These are phyloP conservation scores for Bisporella sp. DNA, from an alignment of 2,329 filamentous ascomycete species.

Conservation along the genomic window DNA sequence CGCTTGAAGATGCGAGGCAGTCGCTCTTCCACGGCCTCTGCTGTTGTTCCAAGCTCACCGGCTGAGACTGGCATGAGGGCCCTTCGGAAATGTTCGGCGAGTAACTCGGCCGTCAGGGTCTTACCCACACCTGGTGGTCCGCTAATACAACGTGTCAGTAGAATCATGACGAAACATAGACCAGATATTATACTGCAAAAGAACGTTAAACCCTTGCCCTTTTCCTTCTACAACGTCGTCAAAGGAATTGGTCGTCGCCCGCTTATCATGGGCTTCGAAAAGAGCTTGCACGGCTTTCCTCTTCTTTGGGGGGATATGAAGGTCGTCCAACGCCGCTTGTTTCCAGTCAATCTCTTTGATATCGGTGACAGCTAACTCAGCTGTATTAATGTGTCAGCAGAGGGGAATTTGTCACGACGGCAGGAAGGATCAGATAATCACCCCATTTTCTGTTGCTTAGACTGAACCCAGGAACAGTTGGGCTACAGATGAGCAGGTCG, in stretches of 20 bases:
- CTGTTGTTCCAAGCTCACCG: neutral
- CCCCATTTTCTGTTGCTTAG: constrained; percentile 1
- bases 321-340: neutral
- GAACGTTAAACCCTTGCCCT: neutral
- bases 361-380: constrained; percentile 7
- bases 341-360: constrained; percentile 4
- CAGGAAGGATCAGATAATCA: constrained; percentile 2
- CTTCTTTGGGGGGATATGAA: constrained; percentile 1
- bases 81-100: constrained; percentile 6
- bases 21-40: too few species aligned
- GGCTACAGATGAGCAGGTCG: constrained; percentile 2
- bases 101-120: constrained; percentile 10
- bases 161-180: neutral
- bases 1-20: constrained; percentile 2
- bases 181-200: constrained; percentile 3
- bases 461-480: constrained; percentile 5
- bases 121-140: constrained; percentile 10
- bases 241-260: neutral
- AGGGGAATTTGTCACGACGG: neutral
- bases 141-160: constrained; percentile 4
- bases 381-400: neutral
- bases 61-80: constrained; percentile 2
- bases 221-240: constrained; percentile 1
- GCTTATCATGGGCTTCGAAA: neutral
- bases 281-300: constrained; percentile 2